Evolutionary conservation across 768 basidiomycete species (phyloP), one percentile per base, ranked within the genome.

Genomic region (Lanmaoa pseudosensibilis): DNA sequence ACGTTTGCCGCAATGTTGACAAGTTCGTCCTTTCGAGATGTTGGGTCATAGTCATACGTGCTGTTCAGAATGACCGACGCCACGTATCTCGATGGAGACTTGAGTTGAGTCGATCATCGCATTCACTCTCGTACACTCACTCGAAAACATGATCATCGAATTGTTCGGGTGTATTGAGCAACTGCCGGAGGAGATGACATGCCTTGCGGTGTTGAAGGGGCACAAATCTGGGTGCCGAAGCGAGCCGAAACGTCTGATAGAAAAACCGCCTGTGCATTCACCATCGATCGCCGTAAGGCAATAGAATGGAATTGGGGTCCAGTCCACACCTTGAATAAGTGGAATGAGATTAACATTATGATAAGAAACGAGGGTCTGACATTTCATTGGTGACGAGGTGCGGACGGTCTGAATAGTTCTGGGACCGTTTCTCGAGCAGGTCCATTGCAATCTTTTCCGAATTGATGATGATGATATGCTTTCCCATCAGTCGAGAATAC

Each of bases 121-220:
- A 13, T 15, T 30, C 2, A 25, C 10, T 21, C 6, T 16, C 10
- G 6, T 11, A 33, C 9, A 39, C 65, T 19, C 23, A 66, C 78
- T 75, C 69, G 18, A 69, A 65, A 2, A 77, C 53, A 43, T 74
- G 73, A 19, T 66, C 67, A 11, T 65, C 34, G 21, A 75, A 59
- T 49, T 69, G 62, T 8, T 72, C 70, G 19, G 75, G 74, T 7
- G 60, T 44, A n/a, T 69, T 62, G 2, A 76, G 25, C 18, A 79
- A n/a, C n/a, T n/a, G n/a, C n/a, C n/a, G n/a, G n/a, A 78, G 69
- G 36, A 75, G 62, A 1, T 51, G 56, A 46, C 74, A 68, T 13
- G 68, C 59, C 23, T 67, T 69, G 46, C 62, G 66, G 7, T 72
- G 50, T 27, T 69, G 68, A 27, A 66, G 47, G 2, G 69, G 69